phyloP scores from a whole-genome alignment of 176 grass and related monocot genomes.

The Aegilops speltoides region DNA sequence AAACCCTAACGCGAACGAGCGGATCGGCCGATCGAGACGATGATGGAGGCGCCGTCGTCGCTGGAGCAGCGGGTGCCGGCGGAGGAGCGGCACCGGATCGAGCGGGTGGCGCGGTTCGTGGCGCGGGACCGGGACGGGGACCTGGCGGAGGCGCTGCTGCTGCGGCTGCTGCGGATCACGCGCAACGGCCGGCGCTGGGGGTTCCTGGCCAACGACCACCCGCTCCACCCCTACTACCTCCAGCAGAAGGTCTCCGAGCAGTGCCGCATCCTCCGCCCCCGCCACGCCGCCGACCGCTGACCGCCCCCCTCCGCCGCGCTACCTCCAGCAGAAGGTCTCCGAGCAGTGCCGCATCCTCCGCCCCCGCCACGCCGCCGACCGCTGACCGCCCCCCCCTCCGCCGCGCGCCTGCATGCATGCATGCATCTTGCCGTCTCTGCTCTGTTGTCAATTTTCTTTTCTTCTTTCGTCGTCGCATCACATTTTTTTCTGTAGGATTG shows the following conservation, averaged over 20 bases:
- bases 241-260: constrained; percentile 78
- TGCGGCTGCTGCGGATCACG: constrained; percentile 56
- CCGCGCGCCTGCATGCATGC: not conserved
- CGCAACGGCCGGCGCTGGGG: constrained; percentile 73
- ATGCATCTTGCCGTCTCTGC: too few relatives aligned
- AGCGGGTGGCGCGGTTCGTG: constrained; percentile 64
- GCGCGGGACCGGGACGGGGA: constrained; percentile 63
- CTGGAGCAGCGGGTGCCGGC: constrained; percentile 32
- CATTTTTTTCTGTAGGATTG: not conserved
- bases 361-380: constrained; percentile 31
- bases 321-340: constrained; percentile 75
- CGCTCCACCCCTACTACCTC: constrained; percentile 70
- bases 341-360: constrained; percentile 72
- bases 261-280: constrained; percentile 64
- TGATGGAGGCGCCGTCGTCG: constrained; percentile 33
- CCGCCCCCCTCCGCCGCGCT: too few relatives aligned
- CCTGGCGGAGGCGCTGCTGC: constrained; percentile 54
- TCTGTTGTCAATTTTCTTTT: not conserved
- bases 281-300: constrained; percentile 28
- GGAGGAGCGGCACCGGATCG: constrained; percentile 71
- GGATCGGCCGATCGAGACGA: not conserved
- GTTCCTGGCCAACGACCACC: constrained; percentile 63
- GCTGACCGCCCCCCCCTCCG: not conserved
- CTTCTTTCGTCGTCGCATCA: not conserved
- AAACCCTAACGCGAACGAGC: not conserved